Evolutionary conservation across 768 basidiomycete genomes (phyloP).

Genomic region (Kwoniella sp.): DNA sequence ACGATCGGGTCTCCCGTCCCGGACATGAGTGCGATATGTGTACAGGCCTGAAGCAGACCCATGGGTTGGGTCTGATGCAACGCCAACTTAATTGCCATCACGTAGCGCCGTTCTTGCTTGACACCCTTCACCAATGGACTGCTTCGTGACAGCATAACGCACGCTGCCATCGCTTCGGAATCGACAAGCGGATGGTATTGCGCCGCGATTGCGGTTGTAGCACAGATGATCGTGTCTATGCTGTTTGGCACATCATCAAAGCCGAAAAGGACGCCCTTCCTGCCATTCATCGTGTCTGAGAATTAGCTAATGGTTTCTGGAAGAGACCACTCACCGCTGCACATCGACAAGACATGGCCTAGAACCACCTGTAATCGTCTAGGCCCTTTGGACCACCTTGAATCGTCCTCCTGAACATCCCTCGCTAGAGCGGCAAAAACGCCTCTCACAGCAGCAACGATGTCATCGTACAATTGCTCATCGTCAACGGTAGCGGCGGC

Average conservation of each 20-base stretch:
- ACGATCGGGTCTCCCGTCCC: no score
- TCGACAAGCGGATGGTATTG: no score
- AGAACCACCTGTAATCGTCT: constrained; percentile 6
- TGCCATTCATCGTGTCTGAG: neutral
- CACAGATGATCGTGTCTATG: neutral
- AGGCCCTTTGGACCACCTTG: constrained; percentile 13
- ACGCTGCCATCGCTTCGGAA: no score
- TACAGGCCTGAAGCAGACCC: no score
- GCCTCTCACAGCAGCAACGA: constrained; percentile 5
- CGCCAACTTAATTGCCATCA: no score
- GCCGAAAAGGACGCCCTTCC: neutral
- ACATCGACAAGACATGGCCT: constrained; percentile 12
- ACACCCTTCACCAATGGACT: no score
- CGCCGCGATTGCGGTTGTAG: no score
- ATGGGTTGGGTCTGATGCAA: no score
- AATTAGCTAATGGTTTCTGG: neutral
- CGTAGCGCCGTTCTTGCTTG: no score
- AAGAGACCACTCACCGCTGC: constrained; percentile 20
- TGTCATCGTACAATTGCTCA: constrained; percentile 13
- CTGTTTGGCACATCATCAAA: neutral
- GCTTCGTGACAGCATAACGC: no score
- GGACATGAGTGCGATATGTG: no score
- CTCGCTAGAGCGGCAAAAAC: constrained; percentile 15
- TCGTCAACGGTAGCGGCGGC: constrained; percentile 13
- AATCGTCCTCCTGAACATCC: constrained; percentile 17